A percentile compares a stretch with the other conserved stretches of the same genome.
Conservation (phyloP, 1,284 basidiomycete genomes). For the Paramarasmius palmivorus region DNA sequence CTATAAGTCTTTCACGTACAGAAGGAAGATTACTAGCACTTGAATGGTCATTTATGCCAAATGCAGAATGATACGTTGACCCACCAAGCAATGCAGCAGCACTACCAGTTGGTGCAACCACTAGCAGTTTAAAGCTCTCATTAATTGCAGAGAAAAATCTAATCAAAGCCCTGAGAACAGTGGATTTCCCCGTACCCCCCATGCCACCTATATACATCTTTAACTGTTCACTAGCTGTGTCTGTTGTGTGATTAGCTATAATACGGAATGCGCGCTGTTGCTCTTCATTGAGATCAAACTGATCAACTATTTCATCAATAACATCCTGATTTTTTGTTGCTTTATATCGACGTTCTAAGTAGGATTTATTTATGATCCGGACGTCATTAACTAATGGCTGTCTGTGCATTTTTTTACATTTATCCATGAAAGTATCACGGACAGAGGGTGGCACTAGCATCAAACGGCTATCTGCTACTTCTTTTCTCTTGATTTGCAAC, state of each 20-base stretch:
- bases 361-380: background rate
- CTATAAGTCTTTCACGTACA: background rate
- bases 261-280: too few relatives aligned
- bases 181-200: conserved; percentile 36
- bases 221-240: conserved; percentile 22
- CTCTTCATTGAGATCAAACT: conserved; percentile 25
- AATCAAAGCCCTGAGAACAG: conserved; percentile 37
- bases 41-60: conserved; percentile 21
- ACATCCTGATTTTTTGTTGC: background rate
- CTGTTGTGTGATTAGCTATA: conserved; percentile 27
- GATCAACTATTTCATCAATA: background rate
- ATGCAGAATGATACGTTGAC: conserved; percentile 29
- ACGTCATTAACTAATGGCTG: background rate
- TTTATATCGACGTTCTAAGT: background rate
- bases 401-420: background rate
- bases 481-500: too few relatives aligned
- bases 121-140: conserved; percentile 26
- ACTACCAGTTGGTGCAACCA: conserved; percentile 34
- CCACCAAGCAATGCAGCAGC: conserved; percentile 29
- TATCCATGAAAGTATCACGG: background rate
- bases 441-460: too few relatives aligned
- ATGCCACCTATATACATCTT: conserved; percentile 12
- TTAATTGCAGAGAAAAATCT: conserved; percentile 25
- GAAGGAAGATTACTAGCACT: background rate
- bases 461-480: too few relatives aligned